A percentile compares a stretch with the other conserved stretches of the same genome.
phyloP scores from a whole-genome alignment of 495 filamentous ascomycete genomes.

The Coniosporium apollinis region DNA sequence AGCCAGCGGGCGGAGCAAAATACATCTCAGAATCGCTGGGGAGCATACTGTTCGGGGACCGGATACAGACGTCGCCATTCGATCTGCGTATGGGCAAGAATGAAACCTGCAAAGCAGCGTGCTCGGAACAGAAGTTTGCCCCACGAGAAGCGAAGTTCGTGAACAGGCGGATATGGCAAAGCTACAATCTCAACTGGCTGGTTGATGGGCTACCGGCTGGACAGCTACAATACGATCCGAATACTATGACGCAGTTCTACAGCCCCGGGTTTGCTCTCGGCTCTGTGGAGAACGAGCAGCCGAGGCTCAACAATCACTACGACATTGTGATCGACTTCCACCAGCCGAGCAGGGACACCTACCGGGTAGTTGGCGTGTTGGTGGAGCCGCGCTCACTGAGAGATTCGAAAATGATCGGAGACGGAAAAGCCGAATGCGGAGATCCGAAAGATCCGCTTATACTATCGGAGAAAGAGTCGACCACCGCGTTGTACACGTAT shows the following conservation, averaged over 20 bases:
- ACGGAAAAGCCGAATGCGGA: slow-evolving; percentile 46
- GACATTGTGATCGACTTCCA: slow-evolving; percentile 92
- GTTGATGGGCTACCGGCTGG: slow-evolving; percentile 88
- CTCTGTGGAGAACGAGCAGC: slow-evolving; percentile 26
- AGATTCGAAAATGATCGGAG: slow-evolving; percentile 36
- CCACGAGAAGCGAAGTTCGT: slow-evolving; percentile 56
- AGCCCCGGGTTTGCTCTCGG: slow-evolving; percentile 80
- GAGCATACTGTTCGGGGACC: slow-evolving; percentile 91
- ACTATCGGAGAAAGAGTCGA: slow-evolving; percentile 50
- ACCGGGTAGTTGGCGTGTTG: slow-evolving; percentile 77
- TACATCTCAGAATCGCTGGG: slow-evolving; percentile 76
- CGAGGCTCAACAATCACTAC: slow-evolving; percentile 78
- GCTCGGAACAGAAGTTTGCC: slow-evolving; percentile 46
- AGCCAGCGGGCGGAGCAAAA: slow-evolving; percentile 53
- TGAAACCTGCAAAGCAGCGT: slow-evolving; percentile 71
- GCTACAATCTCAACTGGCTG: slow-evolving; percentile 86
- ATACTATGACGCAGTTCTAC: slow-evolving; percentile 60
- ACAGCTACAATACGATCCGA: slow-evolving; percentile 53
- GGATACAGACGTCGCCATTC: slow-evolving; percentile 83
- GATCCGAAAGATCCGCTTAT: slow-evolving; percentile 31
- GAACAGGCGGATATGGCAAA: slow-evolving; percentile 61
- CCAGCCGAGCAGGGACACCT: slow-evolving; percentile 45
- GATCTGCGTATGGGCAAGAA: slow-evolving; percentile 70
- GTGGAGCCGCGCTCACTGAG: slow-evolving; percentile 62
- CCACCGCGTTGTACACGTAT: slow-evolving; percentile 72